Conservation (phyloP, 179 eudicot genomes). For the Vitellaria paradoxa region DNA sequence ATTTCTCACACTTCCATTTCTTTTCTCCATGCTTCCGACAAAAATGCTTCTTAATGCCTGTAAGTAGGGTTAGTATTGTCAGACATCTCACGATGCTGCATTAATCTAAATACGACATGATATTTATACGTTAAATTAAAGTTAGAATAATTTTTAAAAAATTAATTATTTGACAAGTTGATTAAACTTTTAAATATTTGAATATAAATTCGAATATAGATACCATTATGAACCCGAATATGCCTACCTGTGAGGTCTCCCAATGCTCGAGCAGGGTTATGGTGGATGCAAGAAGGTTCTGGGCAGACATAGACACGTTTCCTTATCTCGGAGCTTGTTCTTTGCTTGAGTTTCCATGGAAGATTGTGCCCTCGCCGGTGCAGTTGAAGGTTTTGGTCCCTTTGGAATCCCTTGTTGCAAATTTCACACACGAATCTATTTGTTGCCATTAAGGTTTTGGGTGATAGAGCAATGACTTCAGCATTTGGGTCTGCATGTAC, state of each 20-base stretch:
- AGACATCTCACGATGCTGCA: too few species aligned
- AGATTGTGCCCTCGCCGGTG: conserved; percentile 19
- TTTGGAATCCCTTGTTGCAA: conserved; percentile 17
- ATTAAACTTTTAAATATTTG: too few species aligned
- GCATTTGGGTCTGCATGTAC: conserved; percentile 13
- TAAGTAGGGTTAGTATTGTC: too few species aligned
- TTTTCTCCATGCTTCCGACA: conserved; percentile 14
- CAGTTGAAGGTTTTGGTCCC: conserved; percentile 19
- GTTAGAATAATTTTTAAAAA: too few species aligned
- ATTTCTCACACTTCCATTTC: conserved; percentile 17
- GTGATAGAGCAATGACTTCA: conserved; percentile 23
- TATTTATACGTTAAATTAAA: too few species aligned
- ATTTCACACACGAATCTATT: conserved; percentile 17
- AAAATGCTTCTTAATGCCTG: conserved; percentile 17
- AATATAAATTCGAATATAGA: too few species aligned
- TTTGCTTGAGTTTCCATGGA: conserved; percentile 21
- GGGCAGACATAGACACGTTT: conserved; percentile 19
- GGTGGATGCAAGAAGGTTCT: conserved; percentile 13
- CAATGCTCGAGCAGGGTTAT: conserved; percentile 11
- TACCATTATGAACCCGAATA: too few species aligned
- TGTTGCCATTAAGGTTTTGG: conserved; percentile 19
- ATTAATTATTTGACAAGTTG: too few species aligned
- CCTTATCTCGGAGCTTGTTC: conserved; percentile 10
- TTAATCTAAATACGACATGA: too few species aligned
- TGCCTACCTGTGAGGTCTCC: background rate